Conservation (phyloP, 495 filamentous ascomycete species). For the Viridothelium virens region DNA sequence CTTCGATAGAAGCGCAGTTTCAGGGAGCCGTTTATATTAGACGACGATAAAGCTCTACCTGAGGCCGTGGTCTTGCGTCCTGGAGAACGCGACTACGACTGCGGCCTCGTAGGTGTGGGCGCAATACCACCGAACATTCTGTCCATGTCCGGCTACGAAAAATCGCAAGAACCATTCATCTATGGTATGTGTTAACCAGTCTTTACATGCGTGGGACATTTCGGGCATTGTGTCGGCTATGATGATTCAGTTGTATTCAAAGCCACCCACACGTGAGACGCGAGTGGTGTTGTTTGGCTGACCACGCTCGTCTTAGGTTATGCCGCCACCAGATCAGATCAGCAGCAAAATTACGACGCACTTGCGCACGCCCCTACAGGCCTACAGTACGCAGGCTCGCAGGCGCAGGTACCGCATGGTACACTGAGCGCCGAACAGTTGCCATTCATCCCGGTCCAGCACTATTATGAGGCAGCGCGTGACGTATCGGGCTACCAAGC, state of each 20-base stretch:
- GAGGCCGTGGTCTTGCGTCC: conserved; percentile 6
- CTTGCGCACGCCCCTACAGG: conserved; percentile 32
- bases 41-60: background rate
- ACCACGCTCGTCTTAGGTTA: conserved; percentile 14
- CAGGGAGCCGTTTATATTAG: background rate
- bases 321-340: conserved; percentile 37
- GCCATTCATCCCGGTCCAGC: conserved; percentile 30
- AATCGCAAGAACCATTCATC: conserved; percentile 40
- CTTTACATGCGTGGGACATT: conserved; percentile 19
- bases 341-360: conserved; percentile 30
- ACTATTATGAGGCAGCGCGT: conserved; percentile 33
- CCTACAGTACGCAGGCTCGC: conserved; percentile 32
- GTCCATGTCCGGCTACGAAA: conserved; percentile 53
- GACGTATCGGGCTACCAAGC: conserved; percentile 45
- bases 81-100: conserved; percentile 5
- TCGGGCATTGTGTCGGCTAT: background rate
- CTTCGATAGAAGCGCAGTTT: background rate
- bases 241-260: background rate
- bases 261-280: background rate
- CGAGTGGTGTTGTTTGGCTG: background rate
- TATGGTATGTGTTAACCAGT: conserved; percentile 39
- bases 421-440: conserved; percentile 25
- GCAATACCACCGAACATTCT: conserved; percentile 19
- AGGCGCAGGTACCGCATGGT: conserved; percentile 34
- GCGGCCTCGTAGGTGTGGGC: background rate